These are phyloP conservation scores for Quillaja saponaria DNA, from an alignment of 306 rosid genomes.

Conservation along the genomic window DNA sequence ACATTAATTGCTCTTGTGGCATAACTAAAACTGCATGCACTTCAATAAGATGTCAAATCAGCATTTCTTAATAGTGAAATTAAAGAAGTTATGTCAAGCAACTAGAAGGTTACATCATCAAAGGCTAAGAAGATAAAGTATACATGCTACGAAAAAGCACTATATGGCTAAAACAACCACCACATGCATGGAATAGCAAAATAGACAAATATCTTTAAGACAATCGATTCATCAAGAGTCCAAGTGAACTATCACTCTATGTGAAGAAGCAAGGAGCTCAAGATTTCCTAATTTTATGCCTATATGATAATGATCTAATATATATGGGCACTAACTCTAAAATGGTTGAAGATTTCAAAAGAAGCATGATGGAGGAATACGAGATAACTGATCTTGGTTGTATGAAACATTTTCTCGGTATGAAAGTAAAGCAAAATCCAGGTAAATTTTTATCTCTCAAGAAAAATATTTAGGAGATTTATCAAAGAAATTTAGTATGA, in stretches of 20 bases:
- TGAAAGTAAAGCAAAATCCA: neutral
- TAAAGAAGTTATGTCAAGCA: too few relatives aligned
- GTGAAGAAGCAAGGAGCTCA: neutral
- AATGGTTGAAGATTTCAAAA: neutral
- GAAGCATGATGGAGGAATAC: neutral
- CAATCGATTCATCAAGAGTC: neutral
- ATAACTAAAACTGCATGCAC: too few relatives aligned
- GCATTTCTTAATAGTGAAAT: too few relatives aligned
- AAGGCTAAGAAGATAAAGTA: neutral
- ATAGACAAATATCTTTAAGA: neutral
- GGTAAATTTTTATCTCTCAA: neutral
- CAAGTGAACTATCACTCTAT: neutral
- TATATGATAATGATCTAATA: neutral
- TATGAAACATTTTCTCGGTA: neutral
- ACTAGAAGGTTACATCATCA: too few relatives aligned
- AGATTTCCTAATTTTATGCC: neutral
- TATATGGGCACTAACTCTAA: neutral
- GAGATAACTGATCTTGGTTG: neutral
- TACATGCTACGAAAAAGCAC: neutral
- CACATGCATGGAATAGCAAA: neutral
- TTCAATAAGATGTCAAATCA: too few relatives aligned
- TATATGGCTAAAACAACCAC: neutral
- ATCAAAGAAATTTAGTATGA: neutral
- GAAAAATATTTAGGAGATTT: neutral
- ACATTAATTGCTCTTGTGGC: too few relatives aligned